Percentiles rank a stretch among this genome's conserved stretches.
Evolutionary conservation across 176 grass and related monocot genomes (phyloP).

Genomic region (Neostapfia colusana): DNA sequence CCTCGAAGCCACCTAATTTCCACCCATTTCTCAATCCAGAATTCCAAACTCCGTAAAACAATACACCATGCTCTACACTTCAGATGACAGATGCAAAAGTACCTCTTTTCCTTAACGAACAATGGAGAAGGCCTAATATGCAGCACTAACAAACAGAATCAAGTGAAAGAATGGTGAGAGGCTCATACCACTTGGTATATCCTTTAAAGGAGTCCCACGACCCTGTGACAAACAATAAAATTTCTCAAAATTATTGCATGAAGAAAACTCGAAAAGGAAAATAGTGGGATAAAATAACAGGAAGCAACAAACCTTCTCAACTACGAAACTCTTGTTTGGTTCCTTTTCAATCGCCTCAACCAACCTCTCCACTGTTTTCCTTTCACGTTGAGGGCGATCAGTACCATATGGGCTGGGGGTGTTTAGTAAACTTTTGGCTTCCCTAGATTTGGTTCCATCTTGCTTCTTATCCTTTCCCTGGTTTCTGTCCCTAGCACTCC

Average conservation of each 20-base stretch:
- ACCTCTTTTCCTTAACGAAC: conserved; percentile 10
- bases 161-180: conserved; percentile 25
- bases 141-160: background rate
- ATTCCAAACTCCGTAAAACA: conserved; percentile 23
- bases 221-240: conserved; percentile 59
- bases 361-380: conserved; percentile 95
- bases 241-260: conserved; percentile 28
- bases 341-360: conserved; percentile 99
- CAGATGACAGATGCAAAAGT: background rate
- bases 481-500: conserved; percentile 57
- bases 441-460: conserved; percentile 50
- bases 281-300: conserved; percentile 6
- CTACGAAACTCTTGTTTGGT: conserved; percentile 59
- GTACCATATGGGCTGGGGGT: conserved; percentile 50
- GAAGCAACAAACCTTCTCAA: conserved; percentile 79
- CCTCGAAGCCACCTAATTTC: conserved; percentile 16
- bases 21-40: conserved; percentile 11
- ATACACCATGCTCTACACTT: conserved; percentile 2
- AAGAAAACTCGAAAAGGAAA: conserved; percentile 11
- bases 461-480: conserved; percentile 54
- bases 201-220: conserved; percentile 87
- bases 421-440: conserved; percentile 53
- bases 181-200: conserved; percentile 79
- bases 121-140: background rate
- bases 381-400: conserved; percentile 92